phyloP scores from a whole-genome alignment of 345 rosid genomes.

The Linum tenue region DNA sequence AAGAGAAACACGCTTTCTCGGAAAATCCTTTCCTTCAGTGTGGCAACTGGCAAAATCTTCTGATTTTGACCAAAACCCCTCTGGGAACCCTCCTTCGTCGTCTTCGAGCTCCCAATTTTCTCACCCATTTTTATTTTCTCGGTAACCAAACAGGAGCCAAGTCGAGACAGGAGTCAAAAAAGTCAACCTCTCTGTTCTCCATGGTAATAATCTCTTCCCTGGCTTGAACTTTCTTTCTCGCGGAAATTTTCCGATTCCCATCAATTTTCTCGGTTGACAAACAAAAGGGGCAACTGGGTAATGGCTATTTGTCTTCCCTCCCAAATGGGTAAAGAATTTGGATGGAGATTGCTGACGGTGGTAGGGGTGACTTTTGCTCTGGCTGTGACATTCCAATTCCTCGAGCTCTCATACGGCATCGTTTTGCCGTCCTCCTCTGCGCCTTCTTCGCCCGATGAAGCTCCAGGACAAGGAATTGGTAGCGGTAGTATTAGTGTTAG shows the following conservation, averaged over 20 bases:
- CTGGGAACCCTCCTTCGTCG: too few species aligned
- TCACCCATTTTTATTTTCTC: too few species aligned
- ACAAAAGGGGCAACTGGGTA: not conserved
- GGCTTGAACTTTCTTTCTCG: not conserved
- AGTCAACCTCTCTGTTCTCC: not conserved
- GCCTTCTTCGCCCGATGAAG: slow-evolving; percentile 35
- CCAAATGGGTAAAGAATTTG: slow-evolving; percentile 43
- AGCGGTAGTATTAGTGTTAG: slow-evolving; percentile 14
- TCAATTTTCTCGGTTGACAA: not conserved
- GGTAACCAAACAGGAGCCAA: too few species aligned
- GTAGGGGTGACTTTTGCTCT: slow-evolving; percentile 30
- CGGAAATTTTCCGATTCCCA: too few species aligned
- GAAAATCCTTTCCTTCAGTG: not conserved
- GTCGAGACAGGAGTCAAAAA: too few species aligned
- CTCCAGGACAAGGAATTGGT: slow-evolving; percentile 20
- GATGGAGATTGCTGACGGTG: slow-evolving; percentile 45
- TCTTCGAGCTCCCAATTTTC: too few species aligned
- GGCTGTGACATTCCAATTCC: slow-evolving; percentile 37
- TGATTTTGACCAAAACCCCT: too few species aligned
- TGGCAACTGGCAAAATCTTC: too few species aligned
- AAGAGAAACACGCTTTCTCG: not conserved
- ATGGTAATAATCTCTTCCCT: not conserved
- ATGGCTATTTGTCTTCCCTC: not conserved
- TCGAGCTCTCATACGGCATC: slow-evolving; percentile 48
- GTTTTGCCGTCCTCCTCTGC: slow-evolving; percentile 32